Percentiles rank a stretch among this genome's conserved stretches.
Evolutionary conservation across 129 eudicot species (phyloP).

Genomic region (Flaveria sonorensis): DNA sequence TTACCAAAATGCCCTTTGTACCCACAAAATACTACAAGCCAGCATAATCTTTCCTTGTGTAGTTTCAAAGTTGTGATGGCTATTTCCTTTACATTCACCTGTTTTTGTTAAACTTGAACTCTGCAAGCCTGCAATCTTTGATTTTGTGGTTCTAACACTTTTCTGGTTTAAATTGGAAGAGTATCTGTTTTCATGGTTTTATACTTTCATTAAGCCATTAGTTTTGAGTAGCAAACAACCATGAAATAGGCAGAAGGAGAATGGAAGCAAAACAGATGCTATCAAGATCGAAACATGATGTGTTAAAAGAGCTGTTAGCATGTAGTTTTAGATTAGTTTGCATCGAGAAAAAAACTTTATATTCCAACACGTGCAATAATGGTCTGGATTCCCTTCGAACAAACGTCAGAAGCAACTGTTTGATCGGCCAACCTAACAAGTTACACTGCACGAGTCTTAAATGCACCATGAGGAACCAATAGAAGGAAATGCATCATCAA

Average conservation of each 20-base stretch:
- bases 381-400: too few relatives aligned
- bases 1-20: constrained; percentile 98
- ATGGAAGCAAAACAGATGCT: too few relatives aligned
- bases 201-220: not conserved
- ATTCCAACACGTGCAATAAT: too few relatives aligned
- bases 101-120: constrained; percentile 40
- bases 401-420: too few relatives aligned
- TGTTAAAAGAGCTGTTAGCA: too few relatives aligned
- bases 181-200: not conserved
- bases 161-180: constrained; percentile 18
- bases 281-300: too few relatives aligned
- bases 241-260: not conserved
- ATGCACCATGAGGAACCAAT: too few relatives aligned
- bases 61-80: constrained; percentile 16
- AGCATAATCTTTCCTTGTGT: constrained; percentile 35
- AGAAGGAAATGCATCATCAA: too few relatives aligned
- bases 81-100: constrained; percentile 35
- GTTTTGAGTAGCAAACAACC: not conserved
- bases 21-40: constrained; percentile 98
- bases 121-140: constrained; percentile 37
- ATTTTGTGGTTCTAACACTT: constrained; percentile 29
- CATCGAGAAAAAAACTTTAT: too few relatives aligned
- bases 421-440: too few relatives aligned
- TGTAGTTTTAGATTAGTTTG: too few relatives aligned
- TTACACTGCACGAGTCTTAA: too few relatives aligned